Percentiles rank a stretch among this genome's conserved stretches.
Conservation (phyloP, 805 yeast genomes). For the Debaryomyces prosopidis region DNA sequence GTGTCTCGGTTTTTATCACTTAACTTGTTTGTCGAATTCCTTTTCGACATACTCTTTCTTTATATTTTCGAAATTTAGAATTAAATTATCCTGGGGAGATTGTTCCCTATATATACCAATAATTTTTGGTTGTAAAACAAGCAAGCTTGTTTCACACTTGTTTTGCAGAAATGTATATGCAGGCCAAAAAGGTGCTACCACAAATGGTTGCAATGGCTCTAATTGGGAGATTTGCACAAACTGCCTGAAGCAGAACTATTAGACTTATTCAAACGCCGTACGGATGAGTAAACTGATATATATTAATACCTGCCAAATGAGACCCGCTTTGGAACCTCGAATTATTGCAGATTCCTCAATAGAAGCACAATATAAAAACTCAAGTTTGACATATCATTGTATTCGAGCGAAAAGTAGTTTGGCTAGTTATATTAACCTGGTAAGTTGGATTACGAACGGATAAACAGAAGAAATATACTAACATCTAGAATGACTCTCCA, state of each 20-base stretch:
- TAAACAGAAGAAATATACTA: background rate
- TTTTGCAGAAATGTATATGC: constrained; percentile 4
- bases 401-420: constrained; percentile 6
- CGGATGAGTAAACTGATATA: background rate
- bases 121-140: background rate
- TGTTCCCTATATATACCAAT: background rate
- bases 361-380: background rate
- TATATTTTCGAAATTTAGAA: no score
- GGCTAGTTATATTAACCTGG: background rate
- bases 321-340: background rate
- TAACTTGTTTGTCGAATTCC: background rate
- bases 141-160: constrained; percentile 7
- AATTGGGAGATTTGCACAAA: background rate
- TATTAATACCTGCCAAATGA: background rate
- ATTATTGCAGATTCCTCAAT: background rate
- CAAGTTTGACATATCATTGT: constrained; percentile 8
- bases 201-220: constrained; percentile 8
- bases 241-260: background rate
- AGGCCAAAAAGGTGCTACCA: constrained; percentile 1
- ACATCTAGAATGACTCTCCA: background rate
- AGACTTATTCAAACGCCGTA: no score
- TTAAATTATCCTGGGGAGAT: background rate
- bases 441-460: background rate
- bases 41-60: background rate
- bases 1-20: background rate